Percentiles rank a stretch among this genome's conserved stretches.
These are phyloP conservation scores for Plasmodium gaboni DNA, from an alignment of 169 alveolate species.

Conservation along the genomic window DNA sequence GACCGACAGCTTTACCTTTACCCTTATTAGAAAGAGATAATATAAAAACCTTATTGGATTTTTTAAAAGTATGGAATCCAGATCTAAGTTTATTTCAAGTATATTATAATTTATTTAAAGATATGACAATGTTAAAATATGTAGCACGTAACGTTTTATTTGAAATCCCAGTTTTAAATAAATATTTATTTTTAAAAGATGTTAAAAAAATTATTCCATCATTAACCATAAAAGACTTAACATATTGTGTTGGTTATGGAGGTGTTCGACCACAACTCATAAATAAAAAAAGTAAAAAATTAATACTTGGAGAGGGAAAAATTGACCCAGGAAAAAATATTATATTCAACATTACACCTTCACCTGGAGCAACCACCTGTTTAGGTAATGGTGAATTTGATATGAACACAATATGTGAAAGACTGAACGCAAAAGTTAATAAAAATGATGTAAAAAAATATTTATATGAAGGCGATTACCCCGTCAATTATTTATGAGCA, in stretches of 20 bases:
- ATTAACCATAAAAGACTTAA: conserved; percentile 81
- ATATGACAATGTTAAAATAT: conserved; percentile 85
- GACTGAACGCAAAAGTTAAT: conserved; percentile 83
- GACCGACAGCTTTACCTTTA: conserved; percentile 91
- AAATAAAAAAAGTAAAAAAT: conserved; percentile 84
- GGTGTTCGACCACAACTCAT: conserved; percentile 91
- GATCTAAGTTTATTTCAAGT: conserved; percentile 83
- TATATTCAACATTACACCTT: conserved; percentile 89
- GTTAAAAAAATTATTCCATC: conserved; percentile 89
- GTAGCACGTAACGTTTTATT: conserved; percentile 85
- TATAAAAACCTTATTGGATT: conserved; percentile 83
- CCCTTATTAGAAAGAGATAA: conserved; percentile 90
- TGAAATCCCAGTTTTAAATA: conserved; percentile 86
- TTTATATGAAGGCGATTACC: conserved; percentile 86
- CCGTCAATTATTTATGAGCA: conserved; percentile 63
- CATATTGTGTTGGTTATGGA: conserved; percentile 89
- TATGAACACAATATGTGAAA: conserved; percentile 85
- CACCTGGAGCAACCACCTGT: conserved; percentile 93
- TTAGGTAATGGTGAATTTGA: conserved; percentile 88
- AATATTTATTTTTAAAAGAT: conserved; percentile 86
- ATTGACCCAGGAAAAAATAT: conserved; percentile 85
- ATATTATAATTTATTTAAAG: conserved; percentile 82
- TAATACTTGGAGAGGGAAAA: conserved; percentile 90
- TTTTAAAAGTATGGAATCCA: conserved; percentile 83
- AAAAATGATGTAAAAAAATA: conserved; percentile 77